Percentiles rank a stretch among this genome's conserved stretches.
These are phyloP conservation scores for Eucalyptus albens DNA, from an alignment of 345 rosid species.

Conservation along the genomic window DNA sequence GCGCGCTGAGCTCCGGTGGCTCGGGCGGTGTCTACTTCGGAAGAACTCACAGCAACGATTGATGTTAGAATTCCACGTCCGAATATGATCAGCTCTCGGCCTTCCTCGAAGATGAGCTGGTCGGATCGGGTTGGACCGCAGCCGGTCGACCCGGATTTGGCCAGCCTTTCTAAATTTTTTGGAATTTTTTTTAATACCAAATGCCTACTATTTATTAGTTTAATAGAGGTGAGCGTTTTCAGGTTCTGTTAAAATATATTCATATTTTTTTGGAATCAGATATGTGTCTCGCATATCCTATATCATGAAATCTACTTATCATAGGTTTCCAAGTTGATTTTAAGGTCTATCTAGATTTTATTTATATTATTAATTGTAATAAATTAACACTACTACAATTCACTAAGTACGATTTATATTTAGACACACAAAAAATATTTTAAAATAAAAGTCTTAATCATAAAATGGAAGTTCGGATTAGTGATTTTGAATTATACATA, in stretches of 20 bases:
- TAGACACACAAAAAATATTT: too few relatives aligned
- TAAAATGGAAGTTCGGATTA: rapidly evolving
- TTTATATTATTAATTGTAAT: too few relatives aligned
- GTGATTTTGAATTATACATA: too few relatives aligned
- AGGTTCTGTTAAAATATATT: too few relatives aligned
- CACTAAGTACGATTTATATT: too few relatives aligned
- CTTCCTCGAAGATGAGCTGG: neutral
- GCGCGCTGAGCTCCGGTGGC: neutral
- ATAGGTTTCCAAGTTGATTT: rapidly evolving
- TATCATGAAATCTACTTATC: too few relatives aligned
- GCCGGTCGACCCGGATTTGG: neutral
- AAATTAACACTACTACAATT: too few relatives aligned
- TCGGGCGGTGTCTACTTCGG: neutral
- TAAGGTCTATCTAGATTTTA: rapidly evolving
- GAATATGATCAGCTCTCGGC: neutral
- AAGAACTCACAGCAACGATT: neutral
- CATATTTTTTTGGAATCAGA: too few relatives aligned
- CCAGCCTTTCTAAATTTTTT: neutral
- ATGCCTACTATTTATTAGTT: neutral
- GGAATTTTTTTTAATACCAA: too few relatives aligned
- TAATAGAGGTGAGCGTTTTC: too few relatives aligned
- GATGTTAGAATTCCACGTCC: neutral
- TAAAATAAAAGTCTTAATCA: too few relatives aligned
- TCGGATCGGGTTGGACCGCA: neutral
- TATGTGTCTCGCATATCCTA: rapidly evolving